Base-by-base conservation (phyloP, 2,329 filamentous ascomycete genomes). In the Botrytis tulipae region DNA sequence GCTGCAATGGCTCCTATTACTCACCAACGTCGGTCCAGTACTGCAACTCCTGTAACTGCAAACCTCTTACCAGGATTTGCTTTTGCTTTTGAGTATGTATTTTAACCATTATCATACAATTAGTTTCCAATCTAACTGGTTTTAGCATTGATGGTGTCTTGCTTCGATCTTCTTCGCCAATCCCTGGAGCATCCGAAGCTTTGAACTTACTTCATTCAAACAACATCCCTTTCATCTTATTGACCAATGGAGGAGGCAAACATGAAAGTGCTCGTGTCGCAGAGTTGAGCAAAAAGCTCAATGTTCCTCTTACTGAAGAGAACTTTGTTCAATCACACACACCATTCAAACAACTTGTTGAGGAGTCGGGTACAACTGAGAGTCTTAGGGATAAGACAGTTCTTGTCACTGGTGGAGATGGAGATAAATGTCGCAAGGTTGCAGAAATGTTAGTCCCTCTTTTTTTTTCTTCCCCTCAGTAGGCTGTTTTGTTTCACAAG, bases 241-340 rank as follows among this genome's bases (percentile, higher is more conserved):
- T 99, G 76, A 99, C 96, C 74, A 99, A 99, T 83, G 96, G 96
- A 78, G 96, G 96, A 60, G 96, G 96, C 73, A 94, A 92, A 80
- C 89, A 90, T 76, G 95, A 98, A 83, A 85, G 85, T 4, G 90
- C 92, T 74, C 89, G 93, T 29, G 91, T 94, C 44, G 84, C 85
- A 12, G 91, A 95, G 75, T 86, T 97, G 71, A 90, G 88, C 77
- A 82, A 87, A 61, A 90, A 89, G 77, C 87, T 97, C 10, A 85
- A 87, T 40, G 84, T 94, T 1, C 83, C 86, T 25, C 84, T 96
- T 61, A 87, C 90, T 57, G 87, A 87, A 22, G 88, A 87, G 75
- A 91, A 92, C 82, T 94, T 97, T 80, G 87, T 98, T 62, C 93
- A 98, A 82, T 95, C 92, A 37, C 95, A 99, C 83, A 98, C 95